Evolutionary conservation across 495 filamentous ascomycete genomes (phyloP), one percentile per base, ranked within the genome.

Genomic region (Penicillium pulvis): DNA sequence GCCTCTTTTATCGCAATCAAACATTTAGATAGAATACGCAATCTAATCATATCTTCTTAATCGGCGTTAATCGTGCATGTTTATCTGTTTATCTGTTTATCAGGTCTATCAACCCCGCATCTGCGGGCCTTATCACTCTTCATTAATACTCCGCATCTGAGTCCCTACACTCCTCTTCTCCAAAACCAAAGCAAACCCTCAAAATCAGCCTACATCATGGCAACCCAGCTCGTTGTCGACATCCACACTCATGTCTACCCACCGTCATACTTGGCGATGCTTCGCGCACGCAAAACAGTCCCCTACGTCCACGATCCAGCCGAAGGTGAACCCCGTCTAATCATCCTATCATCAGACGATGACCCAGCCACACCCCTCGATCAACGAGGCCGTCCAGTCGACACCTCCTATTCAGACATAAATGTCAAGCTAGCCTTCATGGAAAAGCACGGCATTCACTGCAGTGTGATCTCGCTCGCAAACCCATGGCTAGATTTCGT

Each of bases 401-500:
- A 89, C 26, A 73, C 81, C 2, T 85, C 88, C 54, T 94, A 90
- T 72, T 87, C 82, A 54, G 85, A 88, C 49, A 85, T 91, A 55
- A 69, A 73, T 4, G 77, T 87, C 55, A 97, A 96, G 53, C 79
- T 97, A 6, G 72, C 80, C 19, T 98, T 98, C 74, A 98, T 98
- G 93, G 80, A 90, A 65, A 81, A 74, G 7, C 93, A 98, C 68
- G 70, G 72, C 24, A 97, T 98, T 65, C 82, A 88, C 67, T 85
- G 85, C 53, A 95, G 90, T 17, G 87, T 97, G 9, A 84, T 98
- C 67, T 93, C 89, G 0, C 87, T 97, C 44, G 93, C 93, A 23
- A 98, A 98, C 69, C 93, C 93, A 1, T 98, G 93, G 93, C 83
- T 98, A 1, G 93, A 97, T 71, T 97, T 96, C 68, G 76, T 97